These are phyloP conservation scores for Gonium pectorale DNA, from an alignment of 139 green algal species.

Conservation along the genomic window DNA sequence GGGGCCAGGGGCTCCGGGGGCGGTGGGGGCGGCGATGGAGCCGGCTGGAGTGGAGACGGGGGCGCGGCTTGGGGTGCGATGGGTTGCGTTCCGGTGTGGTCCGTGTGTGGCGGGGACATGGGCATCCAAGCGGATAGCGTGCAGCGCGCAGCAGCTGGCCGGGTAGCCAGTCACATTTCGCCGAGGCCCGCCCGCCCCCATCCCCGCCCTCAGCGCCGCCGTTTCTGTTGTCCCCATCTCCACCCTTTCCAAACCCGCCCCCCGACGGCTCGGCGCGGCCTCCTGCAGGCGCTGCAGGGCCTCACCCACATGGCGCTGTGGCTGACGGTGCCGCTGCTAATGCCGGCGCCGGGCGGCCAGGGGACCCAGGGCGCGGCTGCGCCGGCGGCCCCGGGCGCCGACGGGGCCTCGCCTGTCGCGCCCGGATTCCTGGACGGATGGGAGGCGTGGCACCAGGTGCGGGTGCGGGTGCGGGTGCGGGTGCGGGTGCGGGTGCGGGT, in stretches of 20 bases:
- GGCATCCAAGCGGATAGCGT: no score
- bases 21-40: background rate
- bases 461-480: background rate
- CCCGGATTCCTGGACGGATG: constrained; percentile 35
- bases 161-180: no score
- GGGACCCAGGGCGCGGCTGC: background rate
- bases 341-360: background rate
- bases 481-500: background rate
- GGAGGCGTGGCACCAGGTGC: constrained; percentile 79
- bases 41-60: background rate
- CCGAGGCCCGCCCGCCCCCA: no score
- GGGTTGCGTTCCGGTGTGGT: no score
- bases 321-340: constrained; percentile 82
- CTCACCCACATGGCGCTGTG: constrained; percentile 88
- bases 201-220: no score
- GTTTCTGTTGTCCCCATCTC: no score
- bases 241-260: no score
- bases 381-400: background rate
- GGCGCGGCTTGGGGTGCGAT: no score
- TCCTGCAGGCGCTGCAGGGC: constrained; percentile 68
- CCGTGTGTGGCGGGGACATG: no score
- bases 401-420: background rate
- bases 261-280: background rate
- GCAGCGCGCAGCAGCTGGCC: no score
- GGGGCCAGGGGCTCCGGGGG: background rate